Evolutionary conservation across 2,329 filamentous ascomycete species (phyloP), one percentile per base, ranked within the genome.

Genomic region (Alternaria infectoria): DNA sequence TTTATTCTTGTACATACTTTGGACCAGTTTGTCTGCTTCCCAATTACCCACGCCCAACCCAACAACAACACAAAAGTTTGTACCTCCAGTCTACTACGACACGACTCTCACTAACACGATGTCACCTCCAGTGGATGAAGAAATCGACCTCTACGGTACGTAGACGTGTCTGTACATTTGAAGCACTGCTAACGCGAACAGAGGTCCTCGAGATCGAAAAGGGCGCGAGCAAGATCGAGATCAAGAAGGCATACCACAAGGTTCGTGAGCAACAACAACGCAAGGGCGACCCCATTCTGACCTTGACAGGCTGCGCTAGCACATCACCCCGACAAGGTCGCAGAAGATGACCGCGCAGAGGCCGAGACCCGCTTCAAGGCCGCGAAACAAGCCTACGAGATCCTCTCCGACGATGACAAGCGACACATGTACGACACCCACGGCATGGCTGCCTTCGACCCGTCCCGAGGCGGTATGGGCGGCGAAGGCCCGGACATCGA

Each of bases 181-280:
- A 2, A 11, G 17, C n/a, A 4, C 59, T 45, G 62, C 78, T 83
- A 64, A 82, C 64, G 57, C 44, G 57, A 67, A 60, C 76, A 97
- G 94, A 90, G 83, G 86, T 97, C 73, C 89, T 98, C 66, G 91
- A 89, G 63, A 87, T 98, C 73, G 84, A 90, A 56, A 91, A 86
- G 79, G 83, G 83, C 65, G 92, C 94, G 56, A 89, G 86, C 65
- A 90, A 91, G 74, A 88, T 91, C 59, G 92, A 97, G 74, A 91
- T 98, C 82, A 96, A 96, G 81, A 97, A 97, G 83, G 94, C 94
- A 65, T 97, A 97, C 83, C 91, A 95, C 83, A 97, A 97, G 88
- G 94, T 94, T 73, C 72, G 83, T 77, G 54, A 19, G 21, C 45
- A 32, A 50, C 47, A 17, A 13, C 28, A 44, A n/a, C 21, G 19